phyloP scores from a whole-genome alignment of 805 yeast genomes.

The Metschnikowia sp. region DNA sequence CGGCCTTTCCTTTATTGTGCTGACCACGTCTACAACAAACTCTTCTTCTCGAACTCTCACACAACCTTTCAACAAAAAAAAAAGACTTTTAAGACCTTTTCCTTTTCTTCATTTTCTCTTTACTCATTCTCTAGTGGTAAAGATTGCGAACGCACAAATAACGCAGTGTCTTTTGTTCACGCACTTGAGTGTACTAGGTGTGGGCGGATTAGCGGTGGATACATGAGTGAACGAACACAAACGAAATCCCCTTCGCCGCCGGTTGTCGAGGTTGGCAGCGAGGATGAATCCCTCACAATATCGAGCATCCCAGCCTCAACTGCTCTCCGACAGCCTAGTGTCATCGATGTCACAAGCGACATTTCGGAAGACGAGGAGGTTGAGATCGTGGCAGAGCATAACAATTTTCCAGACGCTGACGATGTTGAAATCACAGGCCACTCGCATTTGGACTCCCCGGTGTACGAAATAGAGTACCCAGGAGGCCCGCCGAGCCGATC shows the following conservation, averaged over 20 bases:
- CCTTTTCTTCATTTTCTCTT: no score
- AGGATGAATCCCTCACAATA: slow-evolving; percentile 8
- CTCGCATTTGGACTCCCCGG: background rate
- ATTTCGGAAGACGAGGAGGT: slow-evolving; percentile 15
- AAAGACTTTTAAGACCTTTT: no score
- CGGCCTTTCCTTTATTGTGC: no score
- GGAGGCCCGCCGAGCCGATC: slow-evolving; percentile 5
- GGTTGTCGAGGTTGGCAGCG: slow-evolving; percentile 15
- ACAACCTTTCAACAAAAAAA: no score
- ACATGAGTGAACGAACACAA: slow-evolving; percentile 11
- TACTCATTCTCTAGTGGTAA: no score
- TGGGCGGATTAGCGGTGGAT: background rate
- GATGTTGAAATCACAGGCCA: slow-evolving; percentile 18
- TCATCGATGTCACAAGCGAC: slow-evolving; percentile 14
- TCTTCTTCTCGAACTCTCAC: no score
- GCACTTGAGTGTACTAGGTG: background rate
- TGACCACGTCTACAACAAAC: no score
- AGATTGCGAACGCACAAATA: no score
- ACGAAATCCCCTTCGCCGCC: slow-evolving; percentile 10
- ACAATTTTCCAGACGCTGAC: slow-evolving; percentile 1
- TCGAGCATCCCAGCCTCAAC: background rate
- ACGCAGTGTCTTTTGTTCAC: no score
- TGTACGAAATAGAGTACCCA: slow-evolving; percentile 1
- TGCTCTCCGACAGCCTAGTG: slow-evolving; percentile 5
- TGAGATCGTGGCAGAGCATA: slow-evolving; percentile 14